Evolutionary conservation across 352 stramenopile genomes (phyloP).

Genomic region (Phytophthora cactorum): DNA sequence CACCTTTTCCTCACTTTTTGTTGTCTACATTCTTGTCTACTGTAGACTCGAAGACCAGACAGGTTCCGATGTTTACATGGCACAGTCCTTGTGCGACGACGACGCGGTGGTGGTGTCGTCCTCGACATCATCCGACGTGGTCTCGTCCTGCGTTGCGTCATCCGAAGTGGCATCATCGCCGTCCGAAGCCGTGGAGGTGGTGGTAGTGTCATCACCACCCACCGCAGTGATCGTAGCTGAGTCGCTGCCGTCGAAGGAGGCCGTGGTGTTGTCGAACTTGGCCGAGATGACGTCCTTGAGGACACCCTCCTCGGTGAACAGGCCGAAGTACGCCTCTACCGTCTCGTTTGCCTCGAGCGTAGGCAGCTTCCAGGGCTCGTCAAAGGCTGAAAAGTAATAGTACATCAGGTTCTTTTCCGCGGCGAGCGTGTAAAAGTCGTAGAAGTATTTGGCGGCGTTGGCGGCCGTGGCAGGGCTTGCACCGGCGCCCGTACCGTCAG

Average conservation of each 20-base stretch:
- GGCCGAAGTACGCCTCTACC: conserved; percentile 75
- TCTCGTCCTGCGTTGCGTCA: not conserved
- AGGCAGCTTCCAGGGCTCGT: conserved; percentile 66
- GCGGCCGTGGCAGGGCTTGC: conserved; percentile 43
- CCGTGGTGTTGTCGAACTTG: conserved; percentile 44
- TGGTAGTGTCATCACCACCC: conserved; percentile 9
- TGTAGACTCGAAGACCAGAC: not conserved
- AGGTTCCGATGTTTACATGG: conserved; percentile 29
- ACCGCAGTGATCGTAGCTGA: conserved; percentile 24
- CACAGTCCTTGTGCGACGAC: conserved; percentile 38
- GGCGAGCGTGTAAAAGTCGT: conserved; percentile 67
- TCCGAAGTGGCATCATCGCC: conserved; percentile 1
- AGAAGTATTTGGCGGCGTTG: conserved; percentile 60
- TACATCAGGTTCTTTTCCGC: conserved; percentile 55
- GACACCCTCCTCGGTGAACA: conserved; percentile 54
- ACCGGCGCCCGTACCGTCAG: conserved; percentile 34
- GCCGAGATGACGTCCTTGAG: conserved; percentile 55
- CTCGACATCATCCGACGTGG: conserved; percentile 9
- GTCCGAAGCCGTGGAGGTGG: conserved; percentile 1
- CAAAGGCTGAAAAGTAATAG: conserved; percentile 77
- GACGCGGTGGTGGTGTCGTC: conserved; percentile 14
- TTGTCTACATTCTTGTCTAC: conserved; percentile 1
- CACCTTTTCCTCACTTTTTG: conserved; percentile 6
- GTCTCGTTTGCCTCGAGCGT: conserved; percentile 56
- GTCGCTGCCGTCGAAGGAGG: conserved; percentile 20